Percentiles rank a stretch among this genome's conserved stretches.
Evolutionary conservation across 306 rosid genomes (phyloP).

Genomic region (Cucurbita maxima): DNA sequence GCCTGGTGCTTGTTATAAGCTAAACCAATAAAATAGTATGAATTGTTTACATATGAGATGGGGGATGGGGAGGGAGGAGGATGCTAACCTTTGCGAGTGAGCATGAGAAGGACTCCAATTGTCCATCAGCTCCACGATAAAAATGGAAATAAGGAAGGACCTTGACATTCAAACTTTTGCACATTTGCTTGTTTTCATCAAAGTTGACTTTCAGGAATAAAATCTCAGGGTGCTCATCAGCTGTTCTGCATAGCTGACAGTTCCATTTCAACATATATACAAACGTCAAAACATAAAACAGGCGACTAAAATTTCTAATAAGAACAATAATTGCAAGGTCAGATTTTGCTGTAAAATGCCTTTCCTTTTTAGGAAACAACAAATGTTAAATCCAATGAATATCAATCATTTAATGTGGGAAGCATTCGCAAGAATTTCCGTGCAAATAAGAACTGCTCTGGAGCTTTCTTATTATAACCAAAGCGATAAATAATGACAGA

Average conservation of each 20-base stretch:
- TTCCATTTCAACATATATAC: background rate
- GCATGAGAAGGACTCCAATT: conserved; percentile 85
- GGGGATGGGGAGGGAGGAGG: background rate
- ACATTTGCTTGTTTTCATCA: conserved; percentile 97
- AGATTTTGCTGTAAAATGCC: background rate
- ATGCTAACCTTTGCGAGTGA: conserved; percentile 84
- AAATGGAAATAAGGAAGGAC: conserved; percentile 97
- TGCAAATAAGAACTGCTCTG: background rate
- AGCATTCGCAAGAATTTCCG: background rate
- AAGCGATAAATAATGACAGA: background rate
- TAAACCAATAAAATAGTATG: background rate
- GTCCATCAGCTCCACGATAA: conserved; percentile 92
- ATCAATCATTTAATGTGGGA: background rate
- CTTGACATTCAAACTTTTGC: conserved; percentile 87
- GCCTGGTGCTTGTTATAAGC: background rate
- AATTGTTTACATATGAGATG: background rate
- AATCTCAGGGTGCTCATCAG: conserved; percentile 85
- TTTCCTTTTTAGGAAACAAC: background rate
- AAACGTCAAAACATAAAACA: background rate
- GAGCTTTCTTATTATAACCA: background rate
- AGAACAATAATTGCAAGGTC: background rate
- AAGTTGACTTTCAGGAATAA: conserved; percentile 79
- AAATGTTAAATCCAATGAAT: background rate
- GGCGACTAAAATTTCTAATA: background rate
- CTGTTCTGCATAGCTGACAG: conserved; percentile 80